Evolutionary conservation across 495 filamentous ascomycete genomes (phyloP), one percentile per base, ranked within the genome.

Genomic region (Aspergillus diversus): DNA sequence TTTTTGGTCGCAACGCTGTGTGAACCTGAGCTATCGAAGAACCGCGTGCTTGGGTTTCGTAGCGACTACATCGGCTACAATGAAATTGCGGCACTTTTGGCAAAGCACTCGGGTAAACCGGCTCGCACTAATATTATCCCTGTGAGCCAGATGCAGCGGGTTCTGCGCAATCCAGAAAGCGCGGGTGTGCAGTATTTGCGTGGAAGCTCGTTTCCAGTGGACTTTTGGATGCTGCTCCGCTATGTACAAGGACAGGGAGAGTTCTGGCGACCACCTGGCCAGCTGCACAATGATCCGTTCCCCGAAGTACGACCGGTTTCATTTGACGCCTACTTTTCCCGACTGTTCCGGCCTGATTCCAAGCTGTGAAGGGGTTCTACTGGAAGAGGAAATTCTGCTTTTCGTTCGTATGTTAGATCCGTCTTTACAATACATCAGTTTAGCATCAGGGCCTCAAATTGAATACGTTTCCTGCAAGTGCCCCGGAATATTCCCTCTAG

Each of bases 221-320:
- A 64, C 39, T 67, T 67, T 57, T 64, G 61, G 61, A 62, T 68
- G n/a, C 33, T 64, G 39, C 51, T 68, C 17, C 58, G 55, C 34
- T 61, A 61, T 8, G 49, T 68, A 49, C 66, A 64, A 50, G 66
- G 61, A 4, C 27, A 6, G 8, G 61, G 66, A 7, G 31, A 43
- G 39, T 68, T 68, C 39, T 58, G 59, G 58, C 55, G 61, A 53
- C 52, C 65, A 21, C 52, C 39, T 7, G 65, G 61, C 17, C 9
- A 59, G 43, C 54, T 67, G 32, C 61, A 64, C 56, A 68, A 68
- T 57, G 16, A 46, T 21, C 48, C 59, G 21, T 64, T 64, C 61
- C 58, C 55, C 0, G 54, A 47, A 9, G 57, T 68, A 33, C 33
- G 56, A 16, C 50, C 52, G 21, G 60, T 27, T 12, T 53, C 64